These are phyloP conservation scores for Rhododendron griersonianum DNA, from an alignment of 148 eudicot species.

Conservation along the genomic window DNA sequence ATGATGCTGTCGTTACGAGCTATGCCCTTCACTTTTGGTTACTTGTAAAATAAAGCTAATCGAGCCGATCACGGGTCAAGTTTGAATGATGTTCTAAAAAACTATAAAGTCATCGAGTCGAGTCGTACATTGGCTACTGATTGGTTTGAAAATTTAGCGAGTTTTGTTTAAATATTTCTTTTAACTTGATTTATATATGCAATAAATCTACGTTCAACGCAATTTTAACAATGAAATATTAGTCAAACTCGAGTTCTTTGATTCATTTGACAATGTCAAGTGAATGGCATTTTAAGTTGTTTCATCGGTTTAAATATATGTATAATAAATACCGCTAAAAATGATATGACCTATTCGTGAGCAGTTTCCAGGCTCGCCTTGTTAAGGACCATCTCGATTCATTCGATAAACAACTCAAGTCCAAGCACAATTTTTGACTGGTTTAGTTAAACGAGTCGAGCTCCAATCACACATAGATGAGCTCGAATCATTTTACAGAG, in stretches of 20 bases:
- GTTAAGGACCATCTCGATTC: background rate
- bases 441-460: background rate
- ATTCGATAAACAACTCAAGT: no score
- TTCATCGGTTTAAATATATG: background rate
- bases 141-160: background rate
- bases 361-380: background rate
- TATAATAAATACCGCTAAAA: background rate
- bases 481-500: background rate
- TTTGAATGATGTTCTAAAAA: background rate
- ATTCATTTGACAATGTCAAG: background rate
- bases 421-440: no score
- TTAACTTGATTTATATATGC: background rate
- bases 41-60: background rate
- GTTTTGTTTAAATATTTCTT: background rate
- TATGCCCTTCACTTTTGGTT: background rate
- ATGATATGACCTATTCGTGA: background rate
- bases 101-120: background rate
- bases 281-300: background rate
- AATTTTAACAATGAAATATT: background rate
- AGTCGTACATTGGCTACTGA: background rate
- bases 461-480: background rate
- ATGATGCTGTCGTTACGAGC: background rate
- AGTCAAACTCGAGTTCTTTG: background rate
- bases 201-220: background rate
- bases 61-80: background rate